Evolutionary conservation across 179 eudicot species (phyloP).

Genomic region (Vitellaria paradoxa): DNA sequence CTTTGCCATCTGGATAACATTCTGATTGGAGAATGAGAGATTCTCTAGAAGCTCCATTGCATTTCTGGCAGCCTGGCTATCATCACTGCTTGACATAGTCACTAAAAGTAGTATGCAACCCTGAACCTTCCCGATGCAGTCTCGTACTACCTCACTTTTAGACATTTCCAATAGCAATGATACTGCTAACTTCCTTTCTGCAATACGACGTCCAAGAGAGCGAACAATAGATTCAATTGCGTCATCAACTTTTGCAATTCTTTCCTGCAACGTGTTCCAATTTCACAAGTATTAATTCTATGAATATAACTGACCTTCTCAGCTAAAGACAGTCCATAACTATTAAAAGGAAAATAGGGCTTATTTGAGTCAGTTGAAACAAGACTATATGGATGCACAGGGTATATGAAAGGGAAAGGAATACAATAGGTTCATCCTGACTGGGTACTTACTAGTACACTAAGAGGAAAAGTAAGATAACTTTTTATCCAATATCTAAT

Average conservation of each 20-base stretch:
- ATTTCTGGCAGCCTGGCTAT: conserved; percentile 35
- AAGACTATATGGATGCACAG: background rate
- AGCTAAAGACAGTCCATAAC: background rate
- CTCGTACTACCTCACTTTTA: conserved; percentile 22
- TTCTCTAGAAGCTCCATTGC: conserved; percentile 36
- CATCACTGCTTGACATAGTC: conserved; percentile 35
- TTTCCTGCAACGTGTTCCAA: conserved; percentile 32
- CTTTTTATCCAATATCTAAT: background rate
- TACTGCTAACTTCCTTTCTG: conserved; percentile 38
- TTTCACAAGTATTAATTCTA: background rate
- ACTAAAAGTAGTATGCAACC: conserved; percentile 48
- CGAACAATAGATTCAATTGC: conserved; percentile 35
- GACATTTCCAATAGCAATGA: conserved; percentile 39
- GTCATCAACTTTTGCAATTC: conserved; percentile 28
- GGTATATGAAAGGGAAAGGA: background rate
- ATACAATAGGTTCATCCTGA: background rate
- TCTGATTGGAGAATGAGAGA: conserved; percentile 40
- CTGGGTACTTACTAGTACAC: background rate
- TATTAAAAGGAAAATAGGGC: background rate
- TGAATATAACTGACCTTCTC: background rate
- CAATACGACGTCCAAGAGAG: conserved; percentile 37
- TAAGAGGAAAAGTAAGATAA: background rate
- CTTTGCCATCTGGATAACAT: conserved; percentile 44
- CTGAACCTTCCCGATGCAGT: conserved; percentile 37
- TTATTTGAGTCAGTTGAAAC: no score